Evolutionary conservation across 371 early-diverging fungal species (phyloP).

Genomic region (Rhizopus sp.): DNA sequence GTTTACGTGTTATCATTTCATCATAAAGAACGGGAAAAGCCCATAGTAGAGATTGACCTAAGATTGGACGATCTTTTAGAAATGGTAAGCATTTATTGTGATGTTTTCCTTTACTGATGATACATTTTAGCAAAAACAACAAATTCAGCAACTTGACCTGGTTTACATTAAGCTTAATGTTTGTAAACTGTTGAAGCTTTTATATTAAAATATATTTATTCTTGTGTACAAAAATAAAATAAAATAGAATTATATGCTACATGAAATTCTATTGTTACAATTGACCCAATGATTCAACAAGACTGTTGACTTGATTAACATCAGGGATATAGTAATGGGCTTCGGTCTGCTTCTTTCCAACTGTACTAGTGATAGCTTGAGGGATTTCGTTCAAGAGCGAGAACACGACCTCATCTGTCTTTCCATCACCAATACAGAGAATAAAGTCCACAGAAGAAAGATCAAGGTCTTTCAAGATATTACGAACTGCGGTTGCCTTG

Average conservation of each 20-base stretch:
- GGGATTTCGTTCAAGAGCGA: conserved; percentile 65
- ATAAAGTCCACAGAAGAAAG: conserved; percentile 64
- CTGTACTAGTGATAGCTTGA: conserved; percentile 81
- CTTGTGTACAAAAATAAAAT: background rate
- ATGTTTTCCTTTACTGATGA: too few relatives aligned
- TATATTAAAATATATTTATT: conserved; percentile 15
- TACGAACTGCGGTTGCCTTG: conserved; percentile 84
- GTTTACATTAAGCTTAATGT: conserved; percentile 89
- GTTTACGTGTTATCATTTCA: conserved; percentile 85
- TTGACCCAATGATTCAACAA: conserved; percentile 54
- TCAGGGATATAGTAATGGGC: conserved; percentile 84
- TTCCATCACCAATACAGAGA: conserved; percentile 90
- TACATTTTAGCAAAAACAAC: conserved; percentile 78
- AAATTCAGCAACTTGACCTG: conserved; percentile 80
- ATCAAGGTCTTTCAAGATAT: conserved; percentile 82
- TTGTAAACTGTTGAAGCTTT: conserved; percentile 36
- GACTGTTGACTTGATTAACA: conserved; percentile 62
- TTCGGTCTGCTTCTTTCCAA: conserved; percentile 96
- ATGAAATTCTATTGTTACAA: background rate
- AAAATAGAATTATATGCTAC: background rate
- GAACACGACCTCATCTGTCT: conserved; percentile 91
- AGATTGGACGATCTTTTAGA: conserved; percentile 93
- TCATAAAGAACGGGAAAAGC: conserved; percentile 86
- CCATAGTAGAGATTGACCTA: conserved; percentile 93
- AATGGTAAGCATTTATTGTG: conserved; percentile 38